A percentile compares a stretch with the other conserved stretches of the same genome.
phyloP scores from a whole-genome alignment of 352 stramenopile species.

The Hyphochytrium catenoides region DNA sequence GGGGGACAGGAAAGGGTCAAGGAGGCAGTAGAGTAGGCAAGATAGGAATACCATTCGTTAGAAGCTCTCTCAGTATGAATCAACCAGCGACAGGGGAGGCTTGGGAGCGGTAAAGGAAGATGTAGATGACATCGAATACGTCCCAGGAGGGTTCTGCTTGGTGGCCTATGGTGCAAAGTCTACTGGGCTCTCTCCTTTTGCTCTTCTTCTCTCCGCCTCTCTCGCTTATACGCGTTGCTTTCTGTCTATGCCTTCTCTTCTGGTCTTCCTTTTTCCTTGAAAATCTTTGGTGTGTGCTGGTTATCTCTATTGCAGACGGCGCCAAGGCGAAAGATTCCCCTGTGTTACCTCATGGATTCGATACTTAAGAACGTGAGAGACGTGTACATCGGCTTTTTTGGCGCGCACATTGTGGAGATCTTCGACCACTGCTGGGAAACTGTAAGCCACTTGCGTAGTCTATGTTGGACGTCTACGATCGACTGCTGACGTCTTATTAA shows the following conservation, averaged over 20 bases:
- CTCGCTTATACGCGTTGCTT: conserved; percentile 4
- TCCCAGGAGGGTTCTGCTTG: too few species aligned
- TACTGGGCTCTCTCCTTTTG: conserved; percentile 2
- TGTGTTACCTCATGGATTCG: conserved; percentile 67
- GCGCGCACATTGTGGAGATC: conserved; percentile 35
- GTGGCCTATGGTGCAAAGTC: too few species aligned
- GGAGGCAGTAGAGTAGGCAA: too few species aligned
- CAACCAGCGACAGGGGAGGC: too few species aligned
- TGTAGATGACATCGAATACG: too few species aligned
- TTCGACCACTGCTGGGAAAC: conserved; percentile 61
- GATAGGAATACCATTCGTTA: too few species aligned
- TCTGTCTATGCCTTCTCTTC: background rate
- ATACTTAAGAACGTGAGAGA: conserved; percentile 64
- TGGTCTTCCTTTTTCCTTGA: conserved; percentile 1
- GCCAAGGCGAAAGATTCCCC: conserved; percentile 56
- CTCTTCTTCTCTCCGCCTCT: conserved; percentile 5
- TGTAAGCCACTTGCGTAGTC: too few species aligned
- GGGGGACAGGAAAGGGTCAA: too few species aligned
- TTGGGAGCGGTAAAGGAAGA: too few species aligned
- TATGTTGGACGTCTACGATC: too few species aligned
- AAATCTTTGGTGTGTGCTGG: conserved; percentile 4
- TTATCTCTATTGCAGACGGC: conserved; percentile 19
- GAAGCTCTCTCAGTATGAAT: too few species aligned
- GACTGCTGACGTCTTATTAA: too few species aligned
- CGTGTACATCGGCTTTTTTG: conserved; percentile 35